A percentile compares a stretch with the other conserved stretches of the same genome.
Evolutionary conservation across 441 rosid genomes (phyloP).

Genomic region (Erysimum pusillum): DNA sequence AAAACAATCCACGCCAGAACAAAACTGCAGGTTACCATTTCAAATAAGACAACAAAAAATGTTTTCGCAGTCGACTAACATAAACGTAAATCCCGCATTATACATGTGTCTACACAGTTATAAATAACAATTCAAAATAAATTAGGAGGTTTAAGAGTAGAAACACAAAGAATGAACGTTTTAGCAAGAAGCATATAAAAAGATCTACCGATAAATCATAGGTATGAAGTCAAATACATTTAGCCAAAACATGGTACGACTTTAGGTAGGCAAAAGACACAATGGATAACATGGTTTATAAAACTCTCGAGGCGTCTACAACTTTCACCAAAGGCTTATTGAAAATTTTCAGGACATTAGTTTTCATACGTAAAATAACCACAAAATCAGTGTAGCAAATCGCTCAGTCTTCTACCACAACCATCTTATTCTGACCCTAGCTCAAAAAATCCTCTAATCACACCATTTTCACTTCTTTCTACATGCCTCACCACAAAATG

Average conservation of each 20-base stretch:
- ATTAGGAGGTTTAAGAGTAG: background rate
- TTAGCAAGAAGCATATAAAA: background rate
- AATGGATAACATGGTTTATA: conserved; percentile 10
- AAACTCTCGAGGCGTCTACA: background rate
- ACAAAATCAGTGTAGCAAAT: conserved; percentile 3
- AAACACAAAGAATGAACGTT: conserved; percentile 5
- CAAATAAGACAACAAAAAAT: conserved; percentile 11
- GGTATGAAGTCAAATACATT: background rate
- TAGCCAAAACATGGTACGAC: conserved; percentile 12
- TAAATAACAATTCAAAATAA: background rate
- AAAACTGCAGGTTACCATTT: conserved; percentile 31
- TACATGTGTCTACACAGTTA: background rate
- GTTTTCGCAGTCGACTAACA: conserved; percentile 6
- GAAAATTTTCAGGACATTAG: conserved; percentile 16
- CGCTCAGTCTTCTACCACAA: conserved; percentile 6
- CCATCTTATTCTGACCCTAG: conserved; percentile 15
- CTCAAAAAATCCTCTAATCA: conserved; percentile 11
- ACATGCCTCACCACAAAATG: conserved; percentile 19
- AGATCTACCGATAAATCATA: conserved; percentile 24
- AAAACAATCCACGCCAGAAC: conserved; percentile 4
- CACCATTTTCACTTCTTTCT: background rate
- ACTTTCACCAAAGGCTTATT: conserved; percentile 1
- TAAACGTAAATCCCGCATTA: conserved; percentile 7
- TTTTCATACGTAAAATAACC: conserved; percentile 7
- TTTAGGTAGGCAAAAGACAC: conserved; percentile 10